phyloP scores from a whole-genome alignment of 2,329 filamentous ascomycete species.

The Arthrinium phaeospermum region DNA sequence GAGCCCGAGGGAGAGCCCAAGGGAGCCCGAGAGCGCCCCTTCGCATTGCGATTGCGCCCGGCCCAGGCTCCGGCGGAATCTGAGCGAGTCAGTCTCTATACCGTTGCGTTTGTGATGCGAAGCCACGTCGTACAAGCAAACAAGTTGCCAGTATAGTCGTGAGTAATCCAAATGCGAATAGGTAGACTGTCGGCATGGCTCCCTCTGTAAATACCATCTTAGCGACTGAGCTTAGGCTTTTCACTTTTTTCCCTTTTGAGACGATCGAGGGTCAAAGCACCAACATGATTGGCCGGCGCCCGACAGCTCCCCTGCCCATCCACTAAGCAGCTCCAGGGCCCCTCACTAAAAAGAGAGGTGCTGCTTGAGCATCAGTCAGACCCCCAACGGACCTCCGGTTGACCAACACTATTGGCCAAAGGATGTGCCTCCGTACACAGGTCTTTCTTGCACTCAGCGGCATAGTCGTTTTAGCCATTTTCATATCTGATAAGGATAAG shows the following conservation, averaged over 20 bases:
- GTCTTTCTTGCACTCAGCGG: background rate
- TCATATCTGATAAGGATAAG: background rate
- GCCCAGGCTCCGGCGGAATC: background rate
- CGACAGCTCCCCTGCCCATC: background rate
- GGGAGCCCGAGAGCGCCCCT: slow-evolving; percentile 11
- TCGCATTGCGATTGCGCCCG: background rate
- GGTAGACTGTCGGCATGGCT: background rate
- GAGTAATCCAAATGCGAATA: background rate
- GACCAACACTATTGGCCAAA: background rate
- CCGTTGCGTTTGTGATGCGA: background rate
- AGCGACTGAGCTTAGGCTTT: background rate
- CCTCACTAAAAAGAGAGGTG: background rate
- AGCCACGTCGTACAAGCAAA: background rate
- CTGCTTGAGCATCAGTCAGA: background rate
- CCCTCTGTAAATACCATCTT: background rate
- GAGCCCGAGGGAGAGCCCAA: background rate
- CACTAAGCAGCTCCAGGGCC: background rate
- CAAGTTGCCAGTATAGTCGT: background rate
- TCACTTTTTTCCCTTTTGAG: slow-evolving; percentile 7
- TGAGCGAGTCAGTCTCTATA: background rate
- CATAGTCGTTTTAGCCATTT: background rate
- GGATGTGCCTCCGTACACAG: background rate
- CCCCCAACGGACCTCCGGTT: slow-evolving; percentile 4
- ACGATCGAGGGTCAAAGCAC: background rate
- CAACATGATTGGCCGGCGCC: background rate